A percentile compares a stretch with the other conserved stretches of the same genome.
Conservation (phyloP, 2,329 filamentous ascomycete genomes). For the Zymoseptoria brevis region DNA sequence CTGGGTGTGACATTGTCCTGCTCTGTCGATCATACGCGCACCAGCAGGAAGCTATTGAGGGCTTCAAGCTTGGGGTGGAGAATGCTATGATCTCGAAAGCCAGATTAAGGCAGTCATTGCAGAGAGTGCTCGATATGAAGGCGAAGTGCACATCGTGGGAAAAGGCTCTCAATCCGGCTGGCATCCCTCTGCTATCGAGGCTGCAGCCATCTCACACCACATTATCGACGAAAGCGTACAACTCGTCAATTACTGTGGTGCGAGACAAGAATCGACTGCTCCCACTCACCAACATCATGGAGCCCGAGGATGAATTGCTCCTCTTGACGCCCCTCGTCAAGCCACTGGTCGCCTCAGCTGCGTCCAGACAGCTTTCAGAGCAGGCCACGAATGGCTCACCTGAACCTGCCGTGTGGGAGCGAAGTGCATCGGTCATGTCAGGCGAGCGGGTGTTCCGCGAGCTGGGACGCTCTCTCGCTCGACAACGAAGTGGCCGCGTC, state of each 20-base stretch:
- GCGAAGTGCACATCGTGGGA: slow-evolving; percentile 81
- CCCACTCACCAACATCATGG: slow-evolving; percentile 72
- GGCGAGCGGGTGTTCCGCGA: slow-evolving; percentile 90
- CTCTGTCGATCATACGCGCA: slow-evolving; percentile 81
- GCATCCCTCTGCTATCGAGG: slow-evolving; percentile 65
- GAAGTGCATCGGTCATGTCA: slow-evolving; percentile 65
- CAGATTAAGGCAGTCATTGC: slow-evolving; percentile 71
- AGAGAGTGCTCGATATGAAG: slow-evolving; percentile 73
- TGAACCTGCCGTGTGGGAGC: slow-evolving; percentile 50
- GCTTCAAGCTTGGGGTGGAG: slow-evolving; percentile 79
- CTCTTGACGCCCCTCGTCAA: slow-evolving; percentile 85
- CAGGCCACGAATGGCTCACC: slow-evolving; percentile 49
- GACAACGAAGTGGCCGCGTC: slow-evolving; percentile 76
- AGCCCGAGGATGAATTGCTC: slow-evolving; percentile 79
- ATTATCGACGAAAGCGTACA: slow-evolving; percentile 79
- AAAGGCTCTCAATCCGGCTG: slow-evolving; percentile 79
- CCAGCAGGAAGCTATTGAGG: slow-evolving; percentile 85
- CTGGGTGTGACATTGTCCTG: slow-evolving; percentile 85
- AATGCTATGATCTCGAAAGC: slow-evolving; percentile 80
- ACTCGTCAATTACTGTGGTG: slow-evolving; percentile 86
- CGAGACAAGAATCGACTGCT: slow-evolving; percentile 79
- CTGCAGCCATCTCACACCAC: slow-evolving; percentile 75
- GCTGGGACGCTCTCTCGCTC: slow-evolving; percentile 76
- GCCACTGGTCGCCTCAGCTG: slow-evolving; percentile 79
- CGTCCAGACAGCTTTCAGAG: slow-evolving; percentile 63